Evolutionary conservation across 2,329 filamentous ascomycete genomes (phyloP).

Genomic region (Calonectria crousiana): DNA sequence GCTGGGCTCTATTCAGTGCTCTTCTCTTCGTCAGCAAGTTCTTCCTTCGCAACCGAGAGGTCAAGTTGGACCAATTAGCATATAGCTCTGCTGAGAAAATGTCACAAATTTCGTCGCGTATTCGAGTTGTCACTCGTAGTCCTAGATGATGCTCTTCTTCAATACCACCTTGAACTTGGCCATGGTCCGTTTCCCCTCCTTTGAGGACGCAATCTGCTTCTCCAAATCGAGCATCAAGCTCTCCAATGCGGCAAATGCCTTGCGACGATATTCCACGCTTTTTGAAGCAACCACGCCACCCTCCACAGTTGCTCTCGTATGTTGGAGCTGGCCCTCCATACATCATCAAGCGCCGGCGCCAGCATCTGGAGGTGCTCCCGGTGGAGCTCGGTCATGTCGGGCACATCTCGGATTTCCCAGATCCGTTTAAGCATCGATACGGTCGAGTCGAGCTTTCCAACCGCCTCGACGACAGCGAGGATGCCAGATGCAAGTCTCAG

Average conservation of each 20-base stretch:
- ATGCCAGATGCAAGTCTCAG: conserved; percentile 29
- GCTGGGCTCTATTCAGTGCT: conserved; percentile 19
- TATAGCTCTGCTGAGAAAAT: conserved; percentile 28
- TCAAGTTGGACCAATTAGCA: conserved; percentile 6
- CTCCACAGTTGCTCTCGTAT: neutral
- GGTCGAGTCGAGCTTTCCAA: conserved; percentile 27
- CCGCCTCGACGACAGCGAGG: conserved; percentile 32
- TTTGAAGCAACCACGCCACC: neutral
- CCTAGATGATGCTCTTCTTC: conserved; percentile 19
- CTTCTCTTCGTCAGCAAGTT: neutral
- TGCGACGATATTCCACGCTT: conserved; percentile 24
- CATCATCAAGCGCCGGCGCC: neutral
- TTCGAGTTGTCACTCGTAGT: conserved; percentile 17
- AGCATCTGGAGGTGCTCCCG: conserved; percentile 7
- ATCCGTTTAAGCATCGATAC: conserved; percentile 24
- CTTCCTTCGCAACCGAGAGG: no score
- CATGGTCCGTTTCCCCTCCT: neutral
- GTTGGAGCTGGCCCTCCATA: conserved; percentile 5
- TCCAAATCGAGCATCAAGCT: conserved; percentile 12
- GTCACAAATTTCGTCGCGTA: conserved; percentile 17
- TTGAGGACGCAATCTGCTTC: neutral
- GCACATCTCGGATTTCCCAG: conserved; percentile 33
- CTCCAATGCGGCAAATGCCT: conserved; percentile 14
- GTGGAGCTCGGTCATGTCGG: neutral
- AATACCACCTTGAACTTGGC: conserved; percentile 18